Conservation (phyloP, 257 asterid species). For the Penstemon eatonii region DNA sequence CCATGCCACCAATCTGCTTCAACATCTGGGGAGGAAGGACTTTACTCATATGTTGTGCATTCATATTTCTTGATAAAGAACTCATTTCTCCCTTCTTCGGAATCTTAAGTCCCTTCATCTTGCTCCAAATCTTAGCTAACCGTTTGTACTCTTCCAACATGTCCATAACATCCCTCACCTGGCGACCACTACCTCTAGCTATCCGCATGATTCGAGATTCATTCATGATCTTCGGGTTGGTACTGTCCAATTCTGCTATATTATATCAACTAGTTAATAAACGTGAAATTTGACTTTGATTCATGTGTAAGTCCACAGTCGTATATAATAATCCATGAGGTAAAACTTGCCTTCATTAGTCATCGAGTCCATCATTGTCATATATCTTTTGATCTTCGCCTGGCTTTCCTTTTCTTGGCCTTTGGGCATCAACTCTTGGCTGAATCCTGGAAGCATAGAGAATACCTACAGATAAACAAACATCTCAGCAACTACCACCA, state of each 20-base stretch:
- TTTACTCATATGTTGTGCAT: conserved; percentile 93
- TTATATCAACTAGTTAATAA: background rate
- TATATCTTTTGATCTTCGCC: conserved; percentile 81
- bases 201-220: conserved; percentile 82
- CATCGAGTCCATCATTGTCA: conserved; percentile 99
- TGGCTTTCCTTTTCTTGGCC: conserved; percentile 94
- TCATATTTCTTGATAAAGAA: conserved; percentile 73
- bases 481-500: background rate
- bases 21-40: conserved; percentile 93
- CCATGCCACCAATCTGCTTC: conserved; percentile 95
- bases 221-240: conserved; percentile 81
- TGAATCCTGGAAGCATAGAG: conserved; percentile 96
- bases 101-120: conserved; percentile 97
- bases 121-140: conserved; percentile 87
- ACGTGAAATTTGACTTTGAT: background rate
- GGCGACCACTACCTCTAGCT: conserved; percentile 91
- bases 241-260: conserved; percentile 81
- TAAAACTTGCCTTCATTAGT: conserved; percentile 78
- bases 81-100: conserved; percentile 98
- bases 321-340: background rate
- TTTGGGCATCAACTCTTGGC: conserved; percentile 90
- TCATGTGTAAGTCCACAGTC: background rate
- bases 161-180: conserved; percentile 76
- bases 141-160: conserved; percentile 95
- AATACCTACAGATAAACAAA: conserved; percentile 56